Conservation (phyloP, 2,329 filamentous ascomycete genomes). For the Aureobasidium pullulans region DNA sequence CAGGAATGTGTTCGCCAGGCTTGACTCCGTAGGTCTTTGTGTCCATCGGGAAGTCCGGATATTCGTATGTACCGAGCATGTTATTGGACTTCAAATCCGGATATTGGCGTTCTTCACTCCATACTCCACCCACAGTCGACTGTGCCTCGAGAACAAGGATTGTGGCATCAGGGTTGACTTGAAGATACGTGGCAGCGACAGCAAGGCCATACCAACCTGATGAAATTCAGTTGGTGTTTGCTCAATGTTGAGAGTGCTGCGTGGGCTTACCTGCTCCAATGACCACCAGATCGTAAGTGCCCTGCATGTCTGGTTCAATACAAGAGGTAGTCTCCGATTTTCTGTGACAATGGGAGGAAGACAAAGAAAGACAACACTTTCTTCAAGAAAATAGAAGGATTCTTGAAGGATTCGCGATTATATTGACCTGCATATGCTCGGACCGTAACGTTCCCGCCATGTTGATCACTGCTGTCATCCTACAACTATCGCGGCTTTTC, state of each 20-base stretch:
- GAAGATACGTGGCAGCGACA: conserved; percentile 42
- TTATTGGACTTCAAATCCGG: conserved; percentile 68
- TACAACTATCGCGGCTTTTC: too few relatives aligned
- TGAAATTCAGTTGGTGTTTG: background rate
- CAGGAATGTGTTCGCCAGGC: conserved; percentile 52
- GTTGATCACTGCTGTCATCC: background rate
- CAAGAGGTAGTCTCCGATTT: background rate
- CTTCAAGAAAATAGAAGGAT: background rate
- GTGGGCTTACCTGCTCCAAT: conserved; percentile 42
- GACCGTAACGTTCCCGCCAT: too few relatives aligned
- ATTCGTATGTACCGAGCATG: conserved; percentile 65
- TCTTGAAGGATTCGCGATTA: background rate
- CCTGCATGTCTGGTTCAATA: background rate
- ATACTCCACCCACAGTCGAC: conserved; percentile 55
- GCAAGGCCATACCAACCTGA: conserved; percentile 40
- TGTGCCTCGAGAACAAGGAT: conserved; percentile 39
- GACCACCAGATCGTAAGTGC: conserved; percentile 27
- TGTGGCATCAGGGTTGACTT: conserved; percentile 34
- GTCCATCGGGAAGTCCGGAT: conserved; percentile 65
- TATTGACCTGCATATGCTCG: conserved; percentile 1
- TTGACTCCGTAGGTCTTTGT: conserved; percentile 37
- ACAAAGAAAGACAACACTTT: background rate
- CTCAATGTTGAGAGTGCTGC: background rate
- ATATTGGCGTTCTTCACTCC: conserved; percentile 61
- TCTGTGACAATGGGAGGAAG: background rate